Conservation (phyloP, 1,284 basidiomycete species). For the Ceratorhiza oryzae-sativae region DNA sequence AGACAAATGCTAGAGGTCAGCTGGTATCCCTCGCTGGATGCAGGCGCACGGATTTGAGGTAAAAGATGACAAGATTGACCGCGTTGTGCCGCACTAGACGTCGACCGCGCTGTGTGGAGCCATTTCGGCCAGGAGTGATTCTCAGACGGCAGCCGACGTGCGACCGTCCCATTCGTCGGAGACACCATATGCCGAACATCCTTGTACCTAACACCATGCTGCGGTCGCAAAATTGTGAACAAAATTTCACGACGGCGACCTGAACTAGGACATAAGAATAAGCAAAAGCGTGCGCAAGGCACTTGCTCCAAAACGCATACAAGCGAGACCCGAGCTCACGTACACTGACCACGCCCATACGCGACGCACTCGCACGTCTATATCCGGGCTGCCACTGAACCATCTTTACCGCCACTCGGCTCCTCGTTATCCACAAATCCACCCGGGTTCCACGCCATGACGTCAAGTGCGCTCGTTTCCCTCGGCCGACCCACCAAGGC, state of each 20-base stretch:
- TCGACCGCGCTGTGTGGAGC: slow-evolving; percentile 21
- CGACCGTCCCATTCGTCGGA: slow-evolving; percentile 13
- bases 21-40: slow-evolving; percentile 9
- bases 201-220: slow-evolving; percentile 8
- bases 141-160: slow-evolving; percentile 17
- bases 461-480: slow-evolving; percentile 11
- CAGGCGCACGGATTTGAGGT: slow-evolving; percentile 7
- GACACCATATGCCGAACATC: slow-evolving; percentile 9
- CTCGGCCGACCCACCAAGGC: slow-evolving; percentile 5
- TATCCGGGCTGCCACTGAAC: background rate
- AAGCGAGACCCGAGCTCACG: slow-evolving; percentile 22
- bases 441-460: slow-evolving; percentile 8
- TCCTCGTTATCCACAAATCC: background rate
- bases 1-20: slow-evolving; percentile 7
- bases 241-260: background rate
- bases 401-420: background rate
- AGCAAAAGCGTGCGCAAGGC: background rate
- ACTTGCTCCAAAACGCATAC: slow-evolving; percentile 14
- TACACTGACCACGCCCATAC: slow-evolving; percentile 7
- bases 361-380: background rate
- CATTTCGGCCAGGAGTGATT: background rate
- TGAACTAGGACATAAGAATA: background rate
- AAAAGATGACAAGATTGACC: slow-evolving; percentile 24
- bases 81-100: background rate
- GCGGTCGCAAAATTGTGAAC: background rate